These are phyloP conservation scores for Fusarium redolens DNA, from an alignment of 2,329 filamentous ascomycete genomes.

Conservation along the genomic window DNA sequence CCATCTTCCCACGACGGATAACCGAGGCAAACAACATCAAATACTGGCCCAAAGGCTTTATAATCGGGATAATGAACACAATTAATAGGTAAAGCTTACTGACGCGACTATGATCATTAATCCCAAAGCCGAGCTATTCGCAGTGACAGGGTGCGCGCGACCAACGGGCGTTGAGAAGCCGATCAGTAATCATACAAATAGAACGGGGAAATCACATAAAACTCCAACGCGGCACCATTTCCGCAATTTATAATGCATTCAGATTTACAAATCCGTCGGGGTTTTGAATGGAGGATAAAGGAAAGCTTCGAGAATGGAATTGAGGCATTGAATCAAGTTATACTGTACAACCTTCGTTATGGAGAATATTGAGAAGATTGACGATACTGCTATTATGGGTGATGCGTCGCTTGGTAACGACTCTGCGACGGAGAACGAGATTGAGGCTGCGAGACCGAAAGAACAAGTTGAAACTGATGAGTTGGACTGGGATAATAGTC, in stretches of 20 bases:
- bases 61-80: background rate
- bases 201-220: background rate
- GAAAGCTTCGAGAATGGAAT: background rate
- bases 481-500: constrained; percentile 52
- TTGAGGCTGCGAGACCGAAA: constrained; percentile 40
- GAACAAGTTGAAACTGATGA: constrained; percentile 6
- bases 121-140: background rate
- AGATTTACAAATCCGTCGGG: background rate
- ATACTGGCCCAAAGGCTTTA: background rate
- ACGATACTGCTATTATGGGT: background rate
- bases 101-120: constrained; percentile 24
- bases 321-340: background rate
- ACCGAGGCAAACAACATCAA: background rate
- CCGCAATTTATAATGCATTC: background rate
- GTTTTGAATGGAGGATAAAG: background rate
- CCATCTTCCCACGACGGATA: background rate
- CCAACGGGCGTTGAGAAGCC: background rate
- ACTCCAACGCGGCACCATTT: background rate
- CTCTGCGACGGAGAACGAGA: constrained; percentile 43
- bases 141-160: background rate
- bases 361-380: constrained; percentile 2
- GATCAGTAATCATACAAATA: constrained; percentile 32
- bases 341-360: constrained; percentile 3
- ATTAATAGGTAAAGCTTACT: background rate
- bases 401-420: constrained; percentile 14